Base-by-base conservation (phyloP, 2,329 filamentous ascomycete species). In the Fonsecaea pedrosoi region DNA sequence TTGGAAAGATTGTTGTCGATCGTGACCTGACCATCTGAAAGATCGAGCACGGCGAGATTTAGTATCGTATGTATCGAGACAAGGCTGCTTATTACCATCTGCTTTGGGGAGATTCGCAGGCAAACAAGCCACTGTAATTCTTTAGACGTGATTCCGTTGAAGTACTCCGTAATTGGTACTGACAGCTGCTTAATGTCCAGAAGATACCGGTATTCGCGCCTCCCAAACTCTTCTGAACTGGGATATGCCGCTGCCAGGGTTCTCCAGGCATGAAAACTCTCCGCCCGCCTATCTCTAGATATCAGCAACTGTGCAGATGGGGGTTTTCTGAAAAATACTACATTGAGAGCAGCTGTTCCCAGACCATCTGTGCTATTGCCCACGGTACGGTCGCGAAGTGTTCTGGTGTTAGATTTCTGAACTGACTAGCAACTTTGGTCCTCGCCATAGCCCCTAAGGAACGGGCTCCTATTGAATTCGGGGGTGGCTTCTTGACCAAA, bases 211-310 rank as follows among this genome's bases (percentile, higher is more conserved):
- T 72, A 72, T 4, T 72, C 62, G 18, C 74, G 25, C 21, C 72
- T 37, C 7, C 67, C 69, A 45, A 82, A 81, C 40, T 80, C 69
- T 8, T 60, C 45, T 38, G 68, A 42, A 42, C 54, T 48, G 8
- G 78, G 76, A 70, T 82, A 82, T 18, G 69, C 73, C 4, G 71
- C 75, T 15, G 76, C 75, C 60, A 81, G 75, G n/a, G 81, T 72
- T 48, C 79, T 81, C 81, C 81, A 82, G 71, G 80, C 77, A 60
- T 80, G 73, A 34, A 81, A 70, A 25, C 78, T 82, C 66, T 76
- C 72, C 42, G 59, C 18, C 42, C 67, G 60, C 38, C 66, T 69
- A 48, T 57, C 50, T 59, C 50, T 50, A 64, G 21, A 30, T 12
- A 42, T 59, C 18, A 68, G 30, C 37, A 18, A 55, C 4, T 35